Base-by-base conservation (phyloP, 768 basidiomycete species). In the Lentinula guzmanii region DNA sequence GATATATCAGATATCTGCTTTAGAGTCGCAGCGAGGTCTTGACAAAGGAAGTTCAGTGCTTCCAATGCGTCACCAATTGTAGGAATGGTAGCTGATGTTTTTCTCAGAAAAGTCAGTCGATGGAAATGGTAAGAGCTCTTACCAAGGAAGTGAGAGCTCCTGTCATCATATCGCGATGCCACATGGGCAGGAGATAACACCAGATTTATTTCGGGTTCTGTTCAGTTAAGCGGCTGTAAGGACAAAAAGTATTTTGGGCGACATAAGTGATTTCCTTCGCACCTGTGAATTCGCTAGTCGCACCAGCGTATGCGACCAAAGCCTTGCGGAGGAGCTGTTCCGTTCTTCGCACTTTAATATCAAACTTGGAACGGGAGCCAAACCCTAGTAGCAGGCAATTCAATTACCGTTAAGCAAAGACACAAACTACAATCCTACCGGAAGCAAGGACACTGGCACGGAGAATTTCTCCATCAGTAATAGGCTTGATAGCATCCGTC, bases 61-160 rank as follows among this genome's bases (percentile, higher is more conserved):
- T 87, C 84, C 24, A 92, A 79, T 2, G 86, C 82, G 66, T 92
- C 87, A 3, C 89, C 88, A 3, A 93, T 76, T 0, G 87, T 89
- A 9, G 91, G 91, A 16, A 90, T 81, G 7, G 88, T 88, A 1
- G 87, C 91, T 90, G 63, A 8, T 61, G 58, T 28, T 16, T 18
- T 37, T 35, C 31, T 48, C 46, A 48, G 15, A n/a, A 45, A 28
- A 11, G 24, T 16, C 16, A 39, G 16, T 34, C 28, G 15, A 46
- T 58, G 37, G 24, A 41, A 41, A 37, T 21, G 7, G 3, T 57
- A 8, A n/a, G 11, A 39, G 21, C 18, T 72, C 81, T 33, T 63
- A 86, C 88, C 82, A 24, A 85, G 75, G 66, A 86, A 84, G 33
- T 83, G 85, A 24, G 82, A 71, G 4, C 79, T 70, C 28, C 80